phyloP scores from a whole-genome alignment of 495 filamentous ascomycete species.

The Choiromyces venosus region DNA sequence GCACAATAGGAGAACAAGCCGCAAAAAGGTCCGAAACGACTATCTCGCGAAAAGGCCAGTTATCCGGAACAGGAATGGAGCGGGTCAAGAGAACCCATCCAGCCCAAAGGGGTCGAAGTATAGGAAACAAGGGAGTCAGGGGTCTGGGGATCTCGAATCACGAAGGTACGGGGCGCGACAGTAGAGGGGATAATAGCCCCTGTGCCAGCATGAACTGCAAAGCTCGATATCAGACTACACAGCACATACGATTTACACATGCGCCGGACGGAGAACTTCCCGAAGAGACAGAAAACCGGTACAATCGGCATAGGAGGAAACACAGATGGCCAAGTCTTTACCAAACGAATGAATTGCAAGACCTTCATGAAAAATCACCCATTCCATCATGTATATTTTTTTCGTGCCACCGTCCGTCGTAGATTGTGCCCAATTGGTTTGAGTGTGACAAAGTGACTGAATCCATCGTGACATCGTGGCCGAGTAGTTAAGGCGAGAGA shows the following conservation, averaged over 20 bases:
- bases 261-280: not conserved
- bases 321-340: not conserved
- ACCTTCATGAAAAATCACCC: not conserved
- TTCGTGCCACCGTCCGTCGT: not conserved
- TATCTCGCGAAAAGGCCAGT: not conserved
- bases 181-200: not conserved
- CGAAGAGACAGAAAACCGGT: not conserved
- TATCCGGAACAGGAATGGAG: not conserved
- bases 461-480: conserved; percentile 8
- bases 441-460: not conserved
- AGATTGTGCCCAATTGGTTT: not conserved
- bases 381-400: not conserved
- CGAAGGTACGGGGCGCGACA: not conserved
- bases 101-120: not conserved
- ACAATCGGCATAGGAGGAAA: not conserved
- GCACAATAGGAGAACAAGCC: not conserved
- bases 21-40: conserved; percentile 1
- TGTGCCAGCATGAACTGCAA: not conserved
- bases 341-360: not conserved
- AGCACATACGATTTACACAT: not conserved
- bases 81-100: conserved; percentile 3
- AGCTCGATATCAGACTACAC: not conserved
- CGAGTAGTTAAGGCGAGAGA: conserved; percentile 26
- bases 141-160: not conserved
- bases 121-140: not conserved